A percentile compares a stretch with the other conserved stretches of the same genome.
These are phyloP conservation scores for Leptographium galeiforme DNA, from an alignment of 2,329 filamentous ascomycete species.

Conservation along the genomic window DNA sequence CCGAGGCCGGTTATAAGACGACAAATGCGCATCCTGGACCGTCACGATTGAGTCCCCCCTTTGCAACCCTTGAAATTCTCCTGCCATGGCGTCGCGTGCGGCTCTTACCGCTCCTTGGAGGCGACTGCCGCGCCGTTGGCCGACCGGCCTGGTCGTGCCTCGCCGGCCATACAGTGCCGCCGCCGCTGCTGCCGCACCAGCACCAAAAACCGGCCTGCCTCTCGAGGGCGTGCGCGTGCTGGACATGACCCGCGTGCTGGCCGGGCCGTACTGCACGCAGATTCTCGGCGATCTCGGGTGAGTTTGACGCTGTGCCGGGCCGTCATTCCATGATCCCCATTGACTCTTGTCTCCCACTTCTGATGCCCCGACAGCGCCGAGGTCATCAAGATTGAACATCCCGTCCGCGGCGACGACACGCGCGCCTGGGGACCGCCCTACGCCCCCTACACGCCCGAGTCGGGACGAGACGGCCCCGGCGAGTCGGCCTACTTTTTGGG, in stretches of 20 bases:
- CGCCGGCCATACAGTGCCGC: neutral
- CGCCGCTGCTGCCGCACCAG: neutral
- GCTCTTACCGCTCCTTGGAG: neutral
- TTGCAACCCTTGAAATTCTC: neutral
- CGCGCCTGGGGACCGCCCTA: constrained; percentile 94
- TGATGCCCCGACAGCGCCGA: constrained; percentile 67
- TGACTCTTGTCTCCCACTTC: too few relatives aligned
- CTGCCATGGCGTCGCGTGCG: neutral
- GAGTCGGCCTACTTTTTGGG: constrained; percentile 92
- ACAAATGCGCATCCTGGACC: too few relatives aligned
- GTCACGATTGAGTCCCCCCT: too few relatives aligned
- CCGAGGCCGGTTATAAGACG: too few relatives aligned
- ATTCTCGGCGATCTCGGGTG: constrained; percentile 94
- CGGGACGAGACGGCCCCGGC: constrained; percentile 53
- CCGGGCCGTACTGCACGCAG: constrained; percentile 96
- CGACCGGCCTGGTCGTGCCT: neutral
- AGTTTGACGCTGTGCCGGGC: too few relatives aligned
- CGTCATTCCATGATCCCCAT: too few relatives aligned
- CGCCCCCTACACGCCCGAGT: constrained; percentile 56
- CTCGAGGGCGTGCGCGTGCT: constrained; percentile 78
- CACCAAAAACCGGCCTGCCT: constrained; percentile 31
- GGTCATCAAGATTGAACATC: constrained; percentile 95
- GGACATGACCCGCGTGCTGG: constrained; percentile 92
- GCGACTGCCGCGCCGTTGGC: neutral
- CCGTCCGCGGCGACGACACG: constrained; percentile 81